Conservation (phyloP, 164 flowering plant genomes). For the Sextonia rubra region DNA sequence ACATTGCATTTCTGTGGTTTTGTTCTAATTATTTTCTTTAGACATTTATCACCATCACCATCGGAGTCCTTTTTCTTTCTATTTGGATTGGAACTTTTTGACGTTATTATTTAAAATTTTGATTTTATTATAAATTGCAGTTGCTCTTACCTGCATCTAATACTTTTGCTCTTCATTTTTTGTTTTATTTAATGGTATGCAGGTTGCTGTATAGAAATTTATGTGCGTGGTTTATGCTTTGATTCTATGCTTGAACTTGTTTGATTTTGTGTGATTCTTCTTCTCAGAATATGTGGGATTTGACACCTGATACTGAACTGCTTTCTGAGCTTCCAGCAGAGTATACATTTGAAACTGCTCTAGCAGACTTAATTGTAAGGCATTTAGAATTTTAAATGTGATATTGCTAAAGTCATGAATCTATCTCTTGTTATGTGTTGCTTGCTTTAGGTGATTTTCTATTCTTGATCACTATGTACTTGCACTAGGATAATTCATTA, state of each 20-base stretch:
- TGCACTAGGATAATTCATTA: constrained; percentile 72
- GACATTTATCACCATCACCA: background rate
- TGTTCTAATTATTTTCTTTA: background rate
- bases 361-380: constrained; percentile 81
- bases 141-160: background rate
- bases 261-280: background rate
- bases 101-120: no score
- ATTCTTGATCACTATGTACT: background rate
- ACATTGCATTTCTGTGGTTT: background rate
- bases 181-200: background rate
- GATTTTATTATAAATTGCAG: background rate
- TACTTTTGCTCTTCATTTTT: background rate
- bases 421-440: background rate
- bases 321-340: constrained; percentile 58
- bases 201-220: no score
- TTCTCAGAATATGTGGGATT: constrained; percentile 78
- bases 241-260: background rate
- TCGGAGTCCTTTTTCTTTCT: no score
- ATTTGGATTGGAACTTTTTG: background rate
- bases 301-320: constrained; percentile 64
- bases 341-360: constrained; percentile 69
- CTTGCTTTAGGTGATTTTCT: background rate
- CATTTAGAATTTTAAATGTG: background rate
- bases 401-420: constrained; percentile 2
- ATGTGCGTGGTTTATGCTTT: background rate